Evolutionary conservation across 306 rosid species (phyloP), one percentile per base, ranked within the genome.

Genomic region (Begonia masoniana): DNA sequence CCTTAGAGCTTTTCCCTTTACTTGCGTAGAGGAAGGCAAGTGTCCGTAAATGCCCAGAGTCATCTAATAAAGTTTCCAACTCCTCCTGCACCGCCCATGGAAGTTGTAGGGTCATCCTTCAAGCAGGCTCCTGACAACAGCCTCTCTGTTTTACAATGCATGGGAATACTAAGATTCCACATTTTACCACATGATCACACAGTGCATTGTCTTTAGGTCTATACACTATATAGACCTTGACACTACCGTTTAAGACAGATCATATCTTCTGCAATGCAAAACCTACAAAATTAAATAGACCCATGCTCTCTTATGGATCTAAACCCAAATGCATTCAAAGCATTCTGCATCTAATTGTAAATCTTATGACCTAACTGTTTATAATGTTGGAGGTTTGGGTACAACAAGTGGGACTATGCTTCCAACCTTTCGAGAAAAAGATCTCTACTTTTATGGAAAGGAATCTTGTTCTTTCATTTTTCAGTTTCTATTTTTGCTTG

Each of bases 11-110:
- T 78, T 85, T 83, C 69, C 92, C 94, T 75, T 84, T 85, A 75
- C 92, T 91, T 23, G 97, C 87, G 58, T 74, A 83, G 24, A 91
- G 82, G 77, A 91, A 91, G 64, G 97, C 97, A 63, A 91, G 97
- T 6, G 97, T 83, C 15, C 94, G 81, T 58, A 82, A 75, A 78
- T 91, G 96, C 66, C 92, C 88, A 16, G 96, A 81, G 51, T 83
- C 94, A 56, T 81, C 94, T 64, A 91, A 77, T 58, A 91, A 73
- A 66, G 78, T 76, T 70, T 91, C 96, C 88, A 91, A 75, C 83
- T 91, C 97, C 72, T 85, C 97, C 97, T 85, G 92, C 78, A 78
- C 73, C 62, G 56, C 58, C 73, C 74, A 89, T 63, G 65, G 62
- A 76, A 74, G 63, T 71, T 71, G 67, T 57, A 63, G 56, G 70